phyloP scores from a whole-genome alignment of 1,284 basidiomycete genomes.

The Apiotrichum gracile region DNA sequence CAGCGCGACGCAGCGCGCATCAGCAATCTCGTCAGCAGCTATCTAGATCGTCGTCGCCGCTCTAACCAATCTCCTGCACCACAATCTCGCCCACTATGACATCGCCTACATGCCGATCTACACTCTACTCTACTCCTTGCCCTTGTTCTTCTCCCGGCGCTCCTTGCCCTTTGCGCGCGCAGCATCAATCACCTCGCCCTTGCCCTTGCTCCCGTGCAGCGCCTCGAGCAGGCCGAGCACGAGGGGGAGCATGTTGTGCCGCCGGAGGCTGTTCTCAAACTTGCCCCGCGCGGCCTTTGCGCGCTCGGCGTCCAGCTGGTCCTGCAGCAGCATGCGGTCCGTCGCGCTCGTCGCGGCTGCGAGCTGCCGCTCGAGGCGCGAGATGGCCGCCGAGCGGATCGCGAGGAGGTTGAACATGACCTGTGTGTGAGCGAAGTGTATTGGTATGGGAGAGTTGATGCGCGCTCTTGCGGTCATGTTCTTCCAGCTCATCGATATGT shows the following conservation, averaged over 20 bases:
- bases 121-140: conserved; percentile 19
- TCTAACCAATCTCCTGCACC: too few relatives aligned
- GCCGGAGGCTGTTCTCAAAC: conserved; percentile 56
- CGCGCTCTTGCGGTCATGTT: too few relatives aligned
- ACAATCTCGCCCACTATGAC: too few relatives aligned
- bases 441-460: background rate
- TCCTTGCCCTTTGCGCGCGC: conserved; percentile 32
- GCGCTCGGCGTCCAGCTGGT: conserved; percentile 66
- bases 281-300: conserved; percentile 68
- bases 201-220: conserved; percentile 30
- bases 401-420: conserved; percentile 87
- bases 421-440: conserved; percentile 46
- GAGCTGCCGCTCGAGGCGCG: conserved; percentile 58
- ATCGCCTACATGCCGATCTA: background rate
- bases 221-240: conserved; percentile 37
- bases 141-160: conserved; percentile 40
- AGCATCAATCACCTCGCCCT: conserved; percentile 18
- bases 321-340: conserved; percentile 53
- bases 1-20: too few relatives aligned
- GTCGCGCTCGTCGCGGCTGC: conserved; percentile 51
- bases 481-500: too few relatives aligned
- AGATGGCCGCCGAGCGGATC: conserved; percentile 70
- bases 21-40: too few relatives aligned
- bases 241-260: conserved; percentile 37
- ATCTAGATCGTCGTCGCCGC: too few relatives aligned